Evolutionary conservation across 768 basidiomycete genomes (phyloP).

Genomic region (Flagelloscypha sp.): DNA sequence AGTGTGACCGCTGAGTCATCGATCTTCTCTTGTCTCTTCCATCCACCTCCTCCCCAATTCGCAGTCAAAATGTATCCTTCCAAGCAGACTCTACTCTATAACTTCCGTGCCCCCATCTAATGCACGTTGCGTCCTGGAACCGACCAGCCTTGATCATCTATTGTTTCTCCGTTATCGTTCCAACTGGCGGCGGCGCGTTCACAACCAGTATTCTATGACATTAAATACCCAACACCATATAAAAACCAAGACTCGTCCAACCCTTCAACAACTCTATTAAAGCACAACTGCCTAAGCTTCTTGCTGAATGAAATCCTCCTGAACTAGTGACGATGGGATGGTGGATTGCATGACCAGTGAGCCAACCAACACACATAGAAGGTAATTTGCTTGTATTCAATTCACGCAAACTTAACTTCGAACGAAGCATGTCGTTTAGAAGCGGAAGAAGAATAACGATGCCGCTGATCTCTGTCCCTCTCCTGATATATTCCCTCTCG

Average conservation of each 20-base stretch:
- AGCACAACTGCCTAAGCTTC: constrained; percentile 45
- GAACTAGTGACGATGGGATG: constrained; percentile 78
- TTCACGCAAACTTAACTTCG: constrained; percentile 29
- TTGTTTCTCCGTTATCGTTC: too few species aligned
- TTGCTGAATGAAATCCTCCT: constrained; percentile 54
- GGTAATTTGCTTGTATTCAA: constrained; percentile 3
- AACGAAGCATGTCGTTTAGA: constrained; percentile 51
- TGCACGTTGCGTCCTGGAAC: too few species aligned
- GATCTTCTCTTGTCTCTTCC: too few species aligned
- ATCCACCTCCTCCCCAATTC: too few species aligned
- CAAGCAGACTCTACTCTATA: too few species aligned
- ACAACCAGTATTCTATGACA: too few species aligned
- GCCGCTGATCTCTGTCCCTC: constrained; percentile 42
- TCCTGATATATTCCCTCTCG: constrained; percentile 44
- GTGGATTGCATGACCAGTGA: constrained; percentile 74
- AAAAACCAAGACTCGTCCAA: constrained; percentile 72
- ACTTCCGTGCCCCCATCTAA: too few species aligned
- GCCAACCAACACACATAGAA: constrained; percentile 34
- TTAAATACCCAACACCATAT: constrained; percentile 65
- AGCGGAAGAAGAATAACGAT: constrained; percentile 41
- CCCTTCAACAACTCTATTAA: constrained; percentile 76
- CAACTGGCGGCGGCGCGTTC: too few species aligned
- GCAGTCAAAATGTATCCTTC: too few species aligned
- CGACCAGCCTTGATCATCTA: too few species aligned
- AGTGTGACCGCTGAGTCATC: too few species aligned